Evolutionary conservation across 306 rosid genomes (phyloP), one percentile per base, ranked within the genome.

Genomic region (Prunus mume): DNA sequence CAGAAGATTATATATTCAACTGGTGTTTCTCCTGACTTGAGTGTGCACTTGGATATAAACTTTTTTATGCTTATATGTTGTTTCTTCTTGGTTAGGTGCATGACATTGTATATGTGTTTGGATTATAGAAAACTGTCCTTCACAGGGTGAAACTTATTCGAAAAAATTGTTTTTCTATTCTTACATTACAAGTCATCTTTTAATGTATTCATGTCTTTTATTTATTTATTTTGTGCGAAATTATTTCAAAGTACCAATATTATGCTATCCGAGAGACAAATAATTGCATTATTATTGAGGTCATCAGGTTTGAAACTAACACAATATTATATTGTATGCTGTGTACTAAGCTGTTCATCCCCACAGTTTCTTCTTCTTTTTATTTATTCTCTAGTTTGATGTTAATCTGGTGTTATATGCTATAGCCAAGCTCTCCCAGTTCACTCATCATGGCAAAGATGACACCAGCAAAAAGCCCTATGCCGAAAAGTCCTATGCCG

Each of bases 361-460:
- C 54, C 34, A 34, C 0, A 12, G 20, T 12, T 56, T 22, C 24
- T 3, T 15, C 9, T 56, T 25, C 50, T 62, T 25, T 34, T 55
- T 32, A 4, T 15, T 69, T 19, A 30, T 55, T 79, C 71, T 65
- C 15, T 25, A 45, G 46, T 28, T 46, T 73, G n/a, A 38, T 41
- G 74, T 60, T 50, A 41, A 15, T 56, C 68, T 57, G 71, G 55
- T 71, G 54, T 67, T 15, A 46, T 71, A 17, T 47, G 15, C 54
- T 32, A 6, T 18, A 79, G 68, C 83, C 66, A 71, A 80, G 74
- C 54, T 19, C 58, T 25, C 7, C 7, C 25, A 38, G 22, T 73
- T 46, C 69, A 68, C 28, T 58, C 57, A 81, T 54, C 74, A 87
- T 91, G 97, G 85, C 88, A 62, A 85, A 86, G 81, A 66, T 82